phyloP scores from a whole-genome alignment of 768 basidiomycete genomes.

The Lactarius evosmus region DNA sequence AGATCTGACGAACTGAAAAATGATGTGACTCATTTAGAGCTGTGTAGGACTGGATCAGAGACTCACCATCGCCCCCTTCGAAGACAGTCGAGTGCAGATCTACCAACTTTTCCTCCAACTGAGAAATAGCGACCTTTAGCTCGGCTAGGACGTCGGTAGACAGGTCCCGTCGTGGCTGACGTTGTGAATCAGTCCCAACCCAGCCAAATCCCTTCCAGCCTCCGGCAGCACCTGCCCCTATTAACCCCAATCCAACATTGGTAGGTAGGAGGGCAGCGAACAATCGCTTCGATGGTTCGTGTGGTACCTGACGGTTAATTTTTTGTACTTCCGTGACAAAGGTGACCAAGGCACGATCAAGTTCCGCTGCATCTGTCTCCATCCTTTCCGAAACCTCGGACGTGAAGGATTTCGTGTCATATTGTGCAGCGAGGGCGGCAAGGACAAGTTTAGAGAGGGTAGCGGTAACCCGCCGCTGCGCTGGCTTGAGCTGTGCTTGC shows the following conservation, averaged over 20 bases:
- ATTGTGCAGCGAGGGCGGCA: slow-evolving; percentile 85
- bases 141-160: slow-evolving; percentile 51
- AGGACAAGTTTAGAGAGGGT: slow-evolving; percentile 87
- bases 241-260: slow-evolving; percentile 71
- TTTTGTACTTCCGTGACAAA: slow-evolving; percentile 72
- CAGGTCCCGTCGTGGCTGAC: slow-evolving; percentile 43
- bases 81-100: slow-evolving; percentile 30
- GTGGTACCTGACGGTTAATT: slow-evolving; percentile 40
- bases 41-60: neutral
- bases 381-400: slow-evolving; percentile 66
- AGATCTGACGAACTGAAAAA: slow-evolving; percentile 31
- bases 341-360: slow-evolving; percentile 64
- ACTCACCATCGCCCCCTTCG: slow-evolving; percentile 28
- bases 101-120: slow-evolving; percentile 51
- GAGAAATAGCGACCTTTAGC: slow-evolving; percentile 45
- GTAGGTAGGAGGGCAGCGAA: slow-evolving; percentile 57
- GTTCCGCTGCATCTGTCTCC: slow-evolving; percentile 70
- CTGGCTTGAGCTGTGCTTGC: slow-evolving; percentile 58
- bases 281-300: slow-evolving; percentile 47
- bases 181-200: slow-evolving; percentile 52
- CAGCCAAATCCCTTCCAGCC: slow-evolving; percentile 87
- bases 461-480: slow-evolving; percentile 82
- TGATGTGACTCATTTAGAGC: slow-evolving; percentile 5
- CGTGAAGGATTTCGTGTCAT: slow-evolving; percentile 63
- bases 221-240: slow-evolving; percentile 74